phyloP scores from a whole-genome alignment of 441 rosid species.

The Pelargonium citronellum region DNA sequence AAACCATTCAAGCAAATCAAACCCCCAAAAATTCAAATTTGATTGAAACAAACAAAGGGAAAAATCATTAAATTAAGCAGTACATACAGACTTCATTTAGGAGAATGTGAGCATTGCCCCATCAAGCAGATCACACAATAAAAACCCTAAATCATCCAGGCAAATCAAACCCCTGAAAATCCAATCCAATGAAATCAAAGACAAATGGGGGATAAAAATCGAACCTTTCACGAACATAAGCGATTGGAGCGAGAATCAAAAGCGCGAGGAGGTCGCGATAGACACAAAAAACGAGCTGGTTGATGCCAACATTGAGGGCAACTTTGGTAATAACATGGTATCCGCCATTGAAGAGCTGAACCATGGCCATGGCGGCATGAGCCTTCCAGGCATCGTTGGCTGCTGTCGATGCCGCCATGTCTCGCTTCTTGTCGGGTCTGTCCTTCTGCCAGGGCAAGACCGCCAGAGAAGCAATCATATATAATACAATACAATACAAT shows the following conservation, averaged over 20 bases:
- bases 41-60: no score
- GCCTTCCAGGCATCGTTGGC: constrained; percentile 49
- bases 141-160: background rate
- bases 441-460: background rate
- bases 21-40: no score
- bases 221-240: constrained; percentile 78
- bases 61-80: no score
- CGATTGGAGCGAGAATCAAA: constrained; percentile 75
- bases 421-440: background rate
- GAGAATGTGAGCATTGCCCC: no score
- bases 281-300: constrained; percentile 92
- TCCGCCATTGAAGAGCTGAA: constrained; percentile 79
- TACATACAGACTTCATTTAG: no score
- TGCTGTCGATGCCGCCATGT: background rate
- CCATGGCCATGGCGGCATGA: constrained; percentile 70
- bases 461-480: background rate
- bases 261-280: constrained; percentile 86
- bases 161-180: background rate
- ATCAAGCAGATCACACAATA: no score
- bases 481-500: no score
- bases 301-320: constrained; percentile 86
- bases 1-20: no score
- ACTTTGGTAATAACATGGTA: constrained; percentile 93
- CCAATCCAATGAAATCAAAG: background rate
- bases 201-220: background rate